These are phyloP conservation scores for Agaricus sinodeliciosus DNA, from an alignment of 768 basidiomycete genomes.

Conservation along the genomic window DNA sequence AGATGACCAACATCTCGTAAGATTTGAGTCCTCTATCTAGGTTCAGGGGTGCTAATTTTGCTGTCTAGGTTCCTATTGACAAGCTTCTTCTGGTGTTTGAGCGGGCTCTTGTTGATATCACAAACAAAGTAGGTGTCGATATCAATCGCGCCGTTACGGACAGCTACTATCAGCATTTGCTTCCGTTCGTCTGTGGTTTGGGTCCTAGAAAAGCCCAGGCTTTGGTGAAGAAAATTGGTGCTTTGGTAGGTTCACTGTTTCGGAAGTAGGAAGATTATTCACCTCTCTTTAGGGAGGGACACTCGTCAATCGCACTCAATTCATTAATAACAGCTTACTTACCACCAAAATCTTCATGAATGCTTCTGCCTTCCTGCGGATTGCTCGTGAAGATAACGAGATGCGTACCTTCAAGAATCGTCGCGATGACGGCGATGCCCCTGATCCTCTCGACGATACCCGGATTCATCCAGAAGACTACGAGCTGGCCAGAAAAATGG, in stretches of 20 bases:
- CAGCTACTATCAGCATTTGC: conserved; percentile 78
- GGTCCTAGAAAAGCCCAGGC: conserved; percentile 92
- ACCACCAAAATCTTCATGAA: conserved; percentile 90
- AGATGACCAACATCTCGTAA: conserved; percentile 79
- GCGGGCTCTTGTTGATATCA: conserved; percentile 81
- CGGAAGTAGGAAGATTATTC: conserved; percentile 2
- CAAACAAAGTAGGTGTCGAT: conserved; percentile 92
- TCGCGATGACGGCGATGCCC: conserved; percentile 59
- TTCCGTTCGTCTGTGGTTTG: conserved; percentile 89
- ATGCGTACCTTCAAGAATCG: conserved; percentile 57
- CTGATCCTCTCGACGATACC: conserved; percentile 91
- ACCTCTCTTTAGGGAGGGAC: conserved; percentile 64
- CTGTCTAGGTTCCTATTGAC: conserved; percentile 71
- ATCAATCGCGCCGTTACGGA: conserved; percentile 91
- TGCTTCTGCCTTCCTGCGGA: conserved; percentile 86
- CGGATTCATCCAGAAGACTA: conserved; percentile 98
- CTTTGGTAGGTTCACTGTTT: conserved; percentile 45
- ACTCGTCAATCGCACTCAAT: conserved; percentile 80
- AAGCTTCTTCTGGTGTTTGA: conserved; percentile 80
- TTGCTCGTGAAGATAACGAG: conserved; percentile 61
- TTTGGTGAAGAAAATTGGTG: conserved; percentile 73
- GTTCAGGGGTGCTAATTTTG: conserved; percentile 3
- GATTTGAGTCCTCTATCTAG: conserved; percentile 5
- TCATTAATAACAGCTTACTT: conserved; percentile 73
- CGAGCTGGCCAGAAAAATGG: conserved; percentile 97